A percentile compares a stretch with the other conserved stretches of the same genome.
phyloP scores from a whole-genome alignment of 805 yeast species.

The Blastobotrys peoriensis region DNA sequence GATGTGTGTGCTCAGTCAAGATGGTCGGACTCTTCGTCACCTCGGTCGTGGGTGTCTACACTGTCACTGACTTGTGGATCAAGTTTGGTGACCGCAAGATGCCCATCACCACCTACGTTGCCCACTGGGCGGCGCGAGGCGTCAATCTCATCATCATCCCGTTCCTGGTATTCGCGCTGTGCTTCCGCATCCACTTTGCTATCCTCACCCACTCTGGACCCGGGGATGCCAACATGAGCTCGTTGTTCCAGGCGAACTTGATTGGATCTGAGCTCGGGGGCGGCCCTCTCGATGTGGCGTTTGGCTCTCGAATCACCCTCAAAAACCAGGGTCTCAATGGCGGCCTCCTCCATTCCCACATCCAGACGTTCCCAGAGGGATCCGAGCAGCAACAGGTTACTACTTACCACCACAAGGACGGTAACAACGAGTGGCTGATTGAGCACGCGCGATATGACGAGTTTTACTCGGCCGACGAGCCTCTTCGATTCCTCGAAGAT shows the following conservation, averaged over 20 bases:
- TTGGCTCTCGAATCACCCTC: conserved; percentile 57
- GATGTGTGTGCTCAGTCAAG: conserved; percentile 88
- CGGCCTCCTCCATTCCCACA: conserved; percentile 81
- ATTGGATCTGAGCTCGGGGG: conserved; percentile 56
- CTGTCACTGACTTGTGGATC: conserved; percentile 81
- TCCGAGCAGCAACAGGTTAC: conserved; percentile 93
- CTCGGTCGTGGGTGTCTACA: conserved; percentile 80
- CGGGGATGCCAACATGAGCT: conserved; percentile 87
- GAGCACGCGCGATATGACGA: conserved; percentile 22
- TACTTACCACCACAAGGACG: conserved; percentile 83
- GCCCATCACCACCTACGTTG: conserved; percentile 27
- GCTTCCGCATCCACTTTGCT: conserved; percentile 77
- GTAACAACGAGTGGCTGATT: conserved; percentile 75
- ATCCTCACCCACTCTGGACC: conserved; percentile 77
- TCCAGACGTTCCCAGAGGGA: conserved; percentile 81
- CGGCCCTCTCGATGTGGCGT: conserved; percentile 63
- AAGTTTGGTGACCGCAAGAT: conserved; percentile 57
- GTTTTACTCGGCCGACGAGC: conserved; percentile 27
- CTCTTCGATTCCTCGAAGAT: conserved; percentile 39
- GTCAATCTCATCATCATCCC: conserved; percentile 67
- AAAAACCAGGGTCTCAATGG: conserved; percentile 68
- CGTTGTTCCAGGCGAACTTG: conserved; percentile 84
- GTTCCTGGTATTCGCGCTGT: conserved; percentile 54
- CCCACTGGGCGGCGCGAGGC: conserved; percentile 72
- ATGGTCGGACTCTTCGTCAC: conserved; percentile 96